A percentile compares a stretch with the other conserved stretches of the same genome.
Evolutionary conservation across 1,139 yeast genomes (phyloP).

Genomic region (Taphrina wiesneri): DNA sequence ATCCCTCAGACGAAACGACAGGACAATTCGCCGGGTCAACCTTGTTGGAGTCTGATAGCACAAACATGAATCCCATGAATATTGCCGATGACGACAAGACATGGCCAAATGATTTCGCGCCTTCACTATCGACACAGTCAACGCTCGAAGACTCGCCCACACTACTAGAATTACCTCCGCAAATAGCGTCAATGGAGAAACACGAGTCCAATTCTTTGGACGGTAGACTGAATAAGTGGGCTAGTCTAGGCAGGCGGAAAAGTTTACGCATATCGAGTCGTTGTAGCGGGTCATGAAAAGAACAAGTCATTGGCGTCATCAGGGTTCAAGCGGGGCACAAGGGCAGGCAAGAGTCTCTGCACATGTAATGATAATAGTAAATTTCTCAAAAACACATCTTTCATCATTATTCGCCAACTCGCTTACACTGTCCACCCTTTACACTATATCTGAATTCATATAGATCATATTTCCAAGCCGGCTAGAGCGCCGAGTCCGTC

Average conservation of each 20-base stretch:
- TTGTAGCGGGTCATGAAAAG: background rate
- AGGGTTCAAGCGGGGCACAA: background rate
- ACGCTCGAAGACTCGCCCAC: background rate
- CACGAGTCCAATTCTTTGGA: background rate
- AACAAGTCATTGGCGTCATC: background rate
- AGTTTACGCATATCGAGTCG: background rate
- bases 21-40: too few species aligned
- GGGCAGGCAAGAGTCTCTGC: too few species aligned
- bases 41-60: too few species aligned
- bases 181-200: background rate
- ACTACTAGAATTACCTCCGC: background rate
- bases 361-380: background rate
- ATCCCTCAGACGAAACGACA: too few species aligned
- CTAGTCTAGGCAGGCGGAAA: background rate
- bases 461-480: background rate
- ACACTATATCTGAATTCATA: too few species aligned
- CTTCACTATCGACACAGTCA: background rate
- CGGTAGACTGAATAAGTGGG: background rate
- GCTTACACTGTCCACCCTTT: too few species aligned
- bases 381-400: background rate
- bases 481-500: conserved; percentile 31
- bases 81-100: background rate
- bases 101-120: background rate
- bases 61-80: too few species aligned
- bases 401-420: background rate